Evolutionary conservation across 805 yeast genomes (phyloP).

Genomic region (Ogataea neopini): DNA sequence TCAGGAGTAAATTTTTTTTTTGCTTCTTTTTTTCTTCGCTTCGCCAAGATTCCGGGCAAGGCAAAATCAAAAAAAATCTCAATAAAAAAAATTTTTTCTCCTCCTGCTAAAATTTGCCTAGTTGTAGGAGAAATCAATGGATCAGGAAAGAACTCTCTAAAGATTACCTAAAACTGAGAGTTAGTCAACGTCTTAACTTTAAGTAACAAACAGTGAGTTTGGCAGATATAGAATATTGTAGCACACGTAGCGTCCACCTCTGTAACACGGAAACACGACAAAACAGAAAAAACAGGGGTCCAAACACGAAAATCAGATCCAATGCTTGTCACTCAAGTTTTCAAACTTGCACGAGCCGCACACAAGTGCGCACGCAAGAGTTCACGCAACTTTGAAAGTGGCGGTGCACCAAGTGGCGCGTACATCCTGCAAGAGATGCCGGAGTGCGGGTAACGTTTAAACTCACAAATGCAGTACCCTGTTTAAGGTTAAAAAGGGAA

Average conservation of each 20-base stretch:
- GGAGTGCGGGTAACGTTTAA: background rate
- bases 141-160: background rate
- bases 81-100: background rate
- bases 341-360: too few relatives aligned
- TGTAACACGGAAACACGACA: too few relatives aligned
- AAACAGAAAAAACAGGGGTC: background rate
- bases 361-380: background rate
- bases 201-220: too few relatives aligned
- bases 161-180: background rate
- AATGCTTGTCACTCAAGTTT: too few relatives aligned
- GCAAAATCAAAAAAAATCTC: background rate
- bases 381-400: background rate
- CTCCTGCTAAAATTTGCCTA: background rate
- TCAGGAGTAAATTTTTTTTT: background rate
- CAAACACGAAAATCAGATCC: background rate
- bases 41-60: conserved; percentile 6
- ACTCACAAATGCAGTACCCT: background rate
- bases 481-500: background rate
- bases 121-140: background rate
- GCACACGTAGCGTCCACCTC: too few relatives aligned
- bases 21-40: conserved; percentile 1
- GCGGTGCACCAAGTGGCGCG: background rate
- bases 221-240: too few relatives aligned
- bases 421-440: background rate
- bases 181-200: background rate